Evolutionary conservation across 179 eudicot genomes (phyloP).

Genomic region (Patellifolia procumbens): DNA sequence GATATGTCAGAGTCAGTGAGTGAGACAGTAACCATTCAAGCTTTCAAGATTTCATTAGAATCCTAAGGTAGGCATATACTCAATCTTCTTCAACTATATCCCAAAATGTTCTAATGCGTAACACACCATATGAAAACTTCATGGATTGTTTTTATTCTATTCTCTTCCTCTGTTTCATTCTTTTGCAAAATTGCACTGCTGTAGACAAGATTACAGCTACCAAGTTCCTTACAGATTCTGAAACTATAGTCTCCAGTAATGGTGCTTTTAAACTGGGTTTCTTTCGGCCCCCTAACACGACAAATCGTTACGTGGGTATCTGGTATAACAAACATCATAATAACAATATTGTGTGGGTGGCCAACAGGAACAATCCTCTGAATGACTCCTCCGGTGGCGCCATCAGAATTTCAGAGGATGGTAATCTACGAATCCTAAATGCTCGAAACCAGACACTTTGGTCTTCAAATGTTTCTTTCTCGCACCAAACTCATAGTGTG

Average conservation of each 20-base stretch:
- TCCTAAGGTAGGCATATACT: too few species aligned
- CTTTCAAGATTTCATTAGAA: neutral
- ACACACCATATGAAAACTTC: neutral
- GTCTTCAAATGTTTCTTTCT: slow-evolving; percentile 9
- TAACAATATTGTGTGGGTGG: slow-evolving; percentile 22
- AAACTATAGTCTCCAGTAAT: slow-evolving; percentile 19
- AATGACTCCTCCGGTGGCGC: slow-evolving; percentile 4
- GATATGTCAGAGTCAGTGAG: neutral
- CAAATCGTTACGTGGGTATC: slow-evolving; percentile 13
- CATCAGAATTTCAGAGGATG: slow-evolving; percentile 14
- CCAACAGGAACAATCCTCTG: slow-evolving; percentile 18
- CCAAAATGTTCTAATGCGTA: neutral
- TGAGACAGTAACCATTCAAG: neutral
- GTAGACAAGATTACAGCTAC: neutral
- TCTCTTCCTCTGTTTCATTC: neutral
- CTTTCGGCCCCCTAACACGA: slow-evolving; percentile 17
- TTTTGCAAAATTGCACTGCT: neutral
- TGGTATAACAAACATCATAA: slow-evolving; percentile 2
- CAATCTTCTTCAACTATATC: too few species aligned
- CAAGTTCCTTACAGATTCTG: slow-evolving; percentile 11
- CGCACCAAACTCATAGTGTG: neutral
- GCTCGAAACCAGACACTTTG: slow-evolving; percentile 20
- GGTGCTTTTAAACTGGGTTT: slow-evolving; percentile 18
- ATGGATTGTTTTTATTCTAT: neutral
- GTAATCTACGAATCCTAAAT: slow-evolving; percentile 21